Conservation (phyloP, 768 basidiomycete genomes). For the Multifurca ochricompacta region DNA sequence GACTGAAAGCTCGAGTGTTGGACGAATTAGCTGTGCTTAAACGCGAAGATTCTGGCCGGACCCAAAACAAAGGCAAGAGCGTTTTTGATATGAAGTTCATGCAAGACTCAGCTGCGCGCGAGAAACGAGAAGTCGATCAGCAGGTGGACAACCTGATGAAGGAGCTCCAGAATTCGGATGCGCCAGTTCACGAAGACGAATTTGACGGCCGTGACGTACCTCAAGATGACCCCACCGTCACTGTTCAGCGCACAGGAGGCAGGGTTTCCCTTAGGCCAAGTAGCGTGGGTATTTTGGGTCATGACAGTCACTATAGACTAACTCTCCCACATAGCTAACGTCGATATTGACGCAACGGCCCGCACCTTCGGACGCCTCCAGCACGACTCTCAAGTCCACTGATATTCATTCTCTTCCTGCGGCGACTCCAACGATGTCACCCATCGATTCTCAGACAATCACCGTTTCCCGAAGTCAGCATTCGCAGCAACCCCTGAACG, state of each 20-base stretch:
- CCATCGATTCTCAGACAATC: constrained; percentile 16
- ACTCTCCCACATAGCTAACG: constrained; percentile 3
- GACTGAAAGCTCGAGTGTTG: constrained; percentile 23
- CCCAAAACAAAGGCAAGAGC: constrained; percentile 44
- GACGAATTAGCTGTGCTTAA: constrained; percentile 20
- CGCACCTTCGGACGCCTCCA: constrained; percentile 49
- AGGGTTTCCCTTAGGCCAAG: constrained; percentile 58
- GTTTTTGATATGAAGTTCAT: constrained; percentile 98
- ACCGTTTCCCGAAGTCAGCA: constrained; percentile 22
- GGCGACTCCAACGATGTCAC: constrained; percentile 8
- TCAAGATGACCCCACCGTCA: constrained; percentile 30
- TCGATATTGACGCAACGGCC: constrained; percentile 10
- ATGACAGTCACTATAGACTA: not conserved
- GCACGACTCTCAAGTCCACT: constrained; percentile 56
- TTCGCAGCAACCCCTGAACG: constrained; percentile 10
- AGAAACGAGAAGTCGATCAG: constrained; percentile 46
- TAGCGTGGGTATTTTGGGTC: constrained; percentile 3
- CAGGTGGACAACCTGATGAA: constrained; percentile 65
- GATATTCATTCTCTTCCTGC: constrained; percentile 39
- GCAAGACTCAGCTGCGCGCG: constrained; percentile 79
- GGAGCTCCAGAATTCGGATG: constrained; percentile 48
- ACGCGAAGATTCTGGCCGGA: constrained; percentile 7
- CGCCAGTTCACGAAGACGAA: constrained; percentile 25
- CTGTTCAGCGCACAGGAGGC: constrained; percentile 56
- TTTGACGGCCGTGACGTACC: constrained; percentile 27